Base-by-base conservation (phyloP, 2,329 filamentous ascomycete species). In the Cylindrodendrum hubeiense region DNA sequence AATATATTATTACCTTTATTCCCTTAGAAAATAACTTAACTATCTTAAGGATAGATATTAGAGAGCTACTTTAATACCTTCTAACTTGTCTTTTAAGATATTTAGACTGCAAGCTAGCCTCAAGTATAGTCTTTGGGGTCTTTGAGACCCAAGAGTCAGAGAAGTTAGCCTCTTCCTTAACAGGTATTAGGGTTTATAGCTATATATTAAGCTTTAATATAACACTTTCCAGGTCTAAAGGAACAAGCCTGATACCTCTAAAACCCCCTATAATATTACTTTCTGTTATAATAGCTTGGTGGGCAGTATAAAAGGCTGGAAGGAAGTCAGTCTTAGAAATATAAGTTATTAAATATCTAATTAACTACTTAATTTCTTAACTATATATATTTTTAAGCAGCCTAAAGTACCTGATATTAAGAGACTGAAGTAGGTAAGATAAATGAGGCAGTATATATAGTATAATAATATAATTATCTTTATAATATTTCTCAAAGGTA, bases 381-480 rank as follows among this genome's bases (percentile, higher is more conserved):
- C 28, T 6, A 30, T 51, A 51, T 12, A 24, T 24, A 4, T 30
- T 7, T 26, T 51, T 51, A 19, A 51, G 49, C 49, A 19, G 24
- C 13, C 24, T 15, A 51, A 51, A 51, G 49, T n/a, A 51, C 24
- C 49, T 17, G n/a, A 51, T 17, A 51, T 51, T 24, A 51, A 51
- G 49, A 33, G 49, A 24, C 49, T 51, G 22, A 22, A 47, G 28
- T 30, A 30, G 28, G 10, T 34, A 19, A 53, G 46, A 50, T 17
- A 15, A 50, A 50, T 50, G 26, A 50, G 33, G 33, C 33, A 12
- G 33, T 13, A 37, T 37, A 37, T 13, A 37, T 8, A 37, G 33
- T 12, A 12, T 53, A 54, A 80, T 77, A 68, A 83, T 80, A 43
- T 80, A 77, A 56, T 80, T 68, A n/a, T 76, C 56, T 55, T 72